Evolutionary conservation across 208 protist genomes (phyloP).

Genomic region (Herpetomonas tarakana): DNA sequence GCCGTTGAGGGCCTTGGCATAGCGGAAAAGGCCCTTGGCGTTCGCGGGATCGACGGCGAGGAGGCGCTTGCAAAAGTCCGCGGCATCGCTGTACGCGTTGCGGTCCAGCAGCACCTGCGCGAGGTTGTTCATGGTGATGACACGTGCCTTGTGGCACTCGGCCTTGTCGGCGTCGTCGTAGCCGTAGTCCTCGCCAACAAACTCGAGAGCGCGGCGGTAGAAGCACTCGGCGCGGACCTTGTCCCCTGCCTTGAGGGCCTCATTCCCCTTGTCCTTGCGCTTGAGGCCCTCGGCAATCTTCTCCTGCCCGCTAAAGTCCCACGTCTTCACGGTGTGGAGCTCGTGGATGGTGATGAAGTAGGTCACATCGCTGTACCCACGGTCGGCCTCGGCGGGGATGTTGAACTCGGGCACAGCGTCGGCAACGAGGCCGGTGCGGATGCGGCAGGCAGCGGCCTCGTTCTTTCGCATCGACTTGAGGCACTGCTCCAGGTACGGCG

Average conservation of each 20-base stretch:
- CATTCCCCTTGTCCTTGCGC: conserved; percentile 82
- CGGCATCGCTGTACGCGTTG: conserved; percentile 40
- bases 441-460: conserved; percentile 66
- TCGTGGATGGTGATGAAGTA: conserved; percentile 71
- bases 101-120: conserved; percentile 71
- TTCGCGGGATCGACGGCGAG: conserved; percentile 58
- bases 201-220: conserved; percentile 86
- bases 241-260: conserved; percentile 63
- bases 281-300: conserved; percentile 63
- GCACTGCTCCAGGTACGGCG: conserved; percentile 68
- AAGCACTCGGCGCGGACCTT: conserved; percentile 58
- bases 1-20: conserved; percentile 60
- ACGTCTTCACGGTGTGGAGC: conserved; percentile 55
- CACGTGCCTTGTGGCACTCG: conserved; percentile 42
- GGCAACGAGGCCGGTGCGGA: conserved; percentile 34
- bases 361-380: conserved; percentile 28
- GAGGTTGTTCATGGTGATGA: conserved; percentile 66
- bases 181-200: conserved; percentile 77
- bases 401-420: conserved; percentile 46
- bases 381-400: conserved; percentile 39
- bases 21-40: conserved; percentile 72
- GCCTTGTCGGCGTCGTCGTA: conserved; percentile 51
- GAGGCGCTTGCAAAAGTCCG: conserved; percentile 57
- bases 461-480: conserved; percentile 67
- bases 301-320: conserved; percentile 52